A percentile compares a stretch with the other conserved stretches of the same genome.
phyloP scores from a whole-genome alignment of 2,329 filamentous ascomycete species.

The Penicillium psychrosexuale region DNA sequence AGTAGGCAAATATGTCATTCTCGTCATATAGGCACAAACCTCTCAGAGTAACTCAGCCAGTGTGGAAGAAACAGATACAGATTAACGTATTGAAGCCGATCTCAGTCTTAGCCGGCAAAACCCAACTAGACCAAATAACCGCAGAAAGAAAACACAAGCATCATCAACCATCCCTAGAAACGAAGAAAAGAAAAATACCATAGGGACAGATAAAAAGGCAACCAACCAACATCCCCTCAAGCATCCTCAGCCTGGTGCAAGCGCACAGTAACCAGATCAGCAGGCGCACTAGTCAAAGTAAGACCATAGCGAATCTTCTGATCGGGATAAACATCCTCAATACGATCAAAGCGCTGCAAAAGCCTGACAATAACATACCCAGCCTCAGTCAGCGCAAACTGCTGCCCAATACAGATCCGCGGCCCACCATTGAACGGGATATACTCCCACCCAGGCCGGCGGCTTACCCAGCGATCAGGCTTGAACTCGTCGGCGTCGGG shows the following conservation, averaged over 20 bases:
- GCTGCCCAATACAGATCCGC: slow-evolving; percentile 73
- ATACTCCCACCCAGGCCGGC: slow-evolving; percentile 63
- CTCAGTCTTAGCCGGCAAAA: neutral
- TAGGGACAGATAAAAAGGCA: neutral
- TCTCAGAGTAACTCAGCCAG: neutral
- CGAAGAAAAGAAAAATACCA: neutral
- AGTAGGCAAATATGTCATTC: neutral
- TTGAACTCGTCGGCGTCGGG: slow-evolving; percentile 53
- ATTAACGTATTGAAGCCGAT: neutral
- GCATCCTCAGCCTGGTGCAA: slow-evolving; percentile 28
- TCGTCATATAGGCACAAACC: neutral
- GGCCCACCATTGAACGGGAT: slow-evolving; percentile 74
- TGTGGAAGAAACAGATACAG: neutral
- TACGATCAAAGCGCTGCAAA: slow-evolving; percentile 66
- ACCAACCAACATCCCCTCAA: neutral
- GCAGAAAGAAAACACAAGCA: neutral
- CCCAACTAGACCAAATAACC: neutral
- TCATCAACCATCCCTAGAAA: neutral
- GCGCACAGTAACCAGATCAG: slow-evolving; percentile 31
- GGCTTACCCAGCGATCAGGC: slow-evolving; percentile 69
- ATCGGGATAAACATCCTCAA: slow-evolving; percentile 45
- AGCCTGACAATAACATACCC: slow-evolving; percentile 67
- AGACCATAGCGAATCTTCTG: slow-evolving; percentile 21
- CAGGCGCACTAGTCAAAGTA: slow-evolving; percentile 28
- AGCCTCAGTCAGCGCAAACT: slow-evolving; percentile 72